phyloP scores from a whole-genome alignment of 441 rosid genomes.

The Jatropha multifida region DNA sequence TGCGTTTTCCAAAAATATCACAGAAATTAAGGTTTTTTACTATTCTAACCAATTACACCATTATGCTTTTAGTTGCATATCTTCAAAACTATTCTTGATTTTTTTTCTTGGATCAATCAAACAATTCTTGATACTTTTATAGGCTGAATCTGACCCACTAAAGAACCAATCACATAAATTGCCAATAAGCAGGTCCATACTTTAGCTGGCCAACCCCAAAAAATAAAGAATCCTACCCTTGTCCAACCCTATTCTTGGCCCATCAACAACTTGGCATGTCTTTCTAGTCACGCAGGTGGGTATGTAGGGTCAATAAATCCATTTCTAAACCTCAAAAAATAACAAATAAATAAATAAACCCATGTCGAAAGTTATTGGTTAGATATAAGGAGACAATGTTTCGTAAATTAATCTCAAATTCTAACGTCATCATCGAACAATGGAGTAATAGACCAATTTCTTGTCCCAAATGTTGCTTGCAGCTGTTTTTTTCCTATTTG shows the following conservation, averaged over 20 bases:
- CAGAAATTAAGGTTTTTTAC: too few species aligned
- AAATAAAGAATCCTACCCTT: slow-evolving; percentile 4
- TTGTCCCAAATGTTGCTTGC: slow-evolving; percentile 24
- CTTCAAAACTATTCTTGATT: slow-evolving; percentile 10
- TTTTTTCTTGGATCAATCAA: neutral
- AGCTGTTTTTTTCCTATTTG: neutral
- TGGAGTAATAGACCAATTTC: slow-evolving; percentile 8
- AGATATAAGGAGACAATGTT: slow-evolving; percentile 22
- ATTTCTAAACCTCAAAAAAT: neutral
- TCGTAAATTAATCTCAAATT: slow-evolving; percentile 19
- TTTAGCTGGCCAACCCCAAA: slow-evolving; percentile 1
- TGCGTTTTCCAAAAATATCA: too few species aligned
- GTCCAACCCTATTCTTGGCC: slow-evolving; percentile 7
- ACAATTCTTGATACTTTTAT: slow-evolving; percentile 18
- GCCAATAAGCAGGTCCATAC: neutral
- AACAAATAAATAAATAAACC: neutral
- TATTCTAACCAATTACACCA: too few species aligned
- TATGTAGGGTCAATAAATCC: slow-evolving; percentile 9
- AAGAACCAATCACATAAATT: slow-evolving; percentile 1
- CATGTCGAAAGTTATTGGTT: slow-evolving; percentile 1
- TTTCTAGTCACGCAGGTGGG: neutral
- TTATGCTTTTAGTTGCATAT: too few species aligned
- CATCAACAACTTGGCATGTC: neutral
- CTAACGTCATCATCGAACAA: slow-evolving; percentile 15
- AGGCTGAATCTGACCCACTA: slow-evolving; percentile 1